Base-by-base conservation (phyloP, 2,329 filamentous ascomycete genomes). In the Fusarium nurragi region DNA sequence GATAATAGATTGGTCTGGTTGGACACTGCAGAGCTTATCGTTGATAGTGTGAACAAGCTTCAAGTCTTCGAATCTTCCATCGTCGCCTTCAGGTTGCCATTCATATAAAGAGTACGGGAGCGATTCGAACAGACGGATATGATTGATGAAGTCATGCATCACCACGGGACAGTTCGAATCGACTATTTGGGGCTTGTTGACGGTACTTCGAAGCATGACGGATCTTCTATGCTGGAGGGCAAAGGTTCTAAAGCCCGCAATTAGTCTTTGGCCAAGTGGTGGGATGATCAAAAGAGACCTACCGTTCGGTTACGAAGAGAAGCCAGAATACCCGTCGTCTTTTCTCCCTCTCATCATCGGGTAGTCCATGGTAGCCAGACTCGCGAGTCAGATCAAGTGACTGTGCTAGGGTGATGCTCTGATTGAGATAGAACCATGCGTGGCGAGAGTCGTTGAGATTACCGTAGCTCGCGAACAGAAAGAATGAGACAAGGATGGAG, bases 121-220 rank as follows among this genome's bases (percentile, higher is more conserved):
- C 1, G 70, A 60, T 37, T 76, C 74, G 19, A 76, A 76, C 1
- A 76, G 52, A 0, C 71, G 68, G 1, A 75, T 72, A 14, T 76
- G 74, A 10, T 76, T 76, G 32, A 76, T 66, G 19, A 76, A 76
- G 18, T 76, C 74, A 43, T 76, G 70, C 74, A 76, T 76, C 6
- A 76, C 71, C 1, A 71, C 62, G 0, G 74, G 74, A n/a, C 70
- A 73, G 18, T 75, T 71, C 1, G 74, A 75, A 32, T 73, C 71
- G 23, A 75, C 60, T 16, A 75, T 61, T 28, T 71, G 71, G 1
- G 74, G 74, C 21, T 76, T 76, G 16, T 70, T 53, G n/a, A 76
- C 68, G 5, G 65, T 69, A 19, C 64, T 70, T 32, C 73, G 72
- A 0, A 76, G 47, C 67, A 74, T 69, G n/a, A 76, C 71, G 4